Percentiles rank a stretch among this genome's conserved stretches.
phyloP scores from a whole-genome alignment of 2,329 filamentous ascomycete species.

The Lachnellula hyalina region DNA sequence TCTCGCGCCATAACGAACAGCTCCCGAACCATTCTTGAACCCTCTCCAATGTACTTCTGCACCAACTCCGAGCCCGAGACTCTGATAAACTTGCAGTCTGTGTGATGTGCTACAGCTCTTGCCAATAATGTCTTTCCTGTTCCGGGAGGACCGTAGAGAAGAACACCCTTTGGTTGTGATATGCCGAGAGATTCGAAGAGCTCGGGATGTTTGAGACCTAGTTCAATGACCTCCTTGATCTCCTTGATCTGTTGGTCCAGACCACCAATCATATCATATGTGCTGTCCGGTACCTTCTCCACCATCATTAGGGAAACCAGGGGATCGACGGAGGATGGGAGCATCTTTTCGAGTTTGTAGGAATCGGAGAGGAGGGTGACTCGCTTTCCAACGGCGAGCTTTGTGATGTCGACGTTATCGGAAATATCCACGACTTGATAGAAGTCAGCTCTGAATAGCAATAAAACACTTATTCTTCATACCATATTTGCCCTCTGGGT shows the following conservation, averaged over 20 bases:
- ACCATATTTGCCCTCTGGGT: conserved; percentile 99
- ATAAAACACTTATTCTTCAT: conserved; percentile 30
- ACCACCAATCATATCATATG: conserved; percentile 99
- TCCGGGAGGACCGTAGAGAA: conserved; percentile 93
- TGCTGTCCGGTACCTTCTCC: conserved; percentile 98
- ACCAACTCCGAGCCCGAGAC: conserved; percentile 95
- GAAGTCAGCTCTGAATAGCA: conserved; percentile 13
- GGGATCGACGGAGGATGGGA: conserved; percentile 95
- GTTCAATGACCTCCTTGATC: conserved; percentile 99
- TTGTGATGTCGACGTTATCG: conserved; percentile 88
- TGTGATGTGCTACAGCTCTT: conserved; percentile 94
- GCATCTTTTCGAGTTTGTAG: conserved; percentile 98
- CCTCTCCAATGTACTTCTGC: conserved; percentile 99
- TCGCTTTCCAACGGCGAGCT: conserved; percentile 95
- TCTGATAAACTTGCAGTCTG: conserved; percentile 98
- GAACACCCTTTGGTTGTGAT: conserved; percentile 93
- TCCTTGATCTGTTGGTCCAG: conserved; percentile 99
- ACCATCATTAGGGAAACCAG: conserved; percentile 99
- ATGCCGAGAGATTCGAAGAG: conserved; percentile 99
- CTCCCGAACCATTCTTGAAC: conserved; percentile 96
- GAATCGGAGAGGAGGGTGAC: conserved; percentile 94
- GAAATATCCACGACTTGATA: conserved; percentile 84
- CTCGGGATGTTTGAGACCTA: conserved; percentile 96
- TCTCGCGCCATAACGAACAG: conserved; percentile 99
- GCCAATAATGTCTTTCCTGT: conserved; percentile 96